Percentiles rank a stretch among this genome's conserved stretches.
Evolutionary conservation across 1,284 basidiomycete genomes (phyloP).

Genomic region (Ustilago curta): DNA sequence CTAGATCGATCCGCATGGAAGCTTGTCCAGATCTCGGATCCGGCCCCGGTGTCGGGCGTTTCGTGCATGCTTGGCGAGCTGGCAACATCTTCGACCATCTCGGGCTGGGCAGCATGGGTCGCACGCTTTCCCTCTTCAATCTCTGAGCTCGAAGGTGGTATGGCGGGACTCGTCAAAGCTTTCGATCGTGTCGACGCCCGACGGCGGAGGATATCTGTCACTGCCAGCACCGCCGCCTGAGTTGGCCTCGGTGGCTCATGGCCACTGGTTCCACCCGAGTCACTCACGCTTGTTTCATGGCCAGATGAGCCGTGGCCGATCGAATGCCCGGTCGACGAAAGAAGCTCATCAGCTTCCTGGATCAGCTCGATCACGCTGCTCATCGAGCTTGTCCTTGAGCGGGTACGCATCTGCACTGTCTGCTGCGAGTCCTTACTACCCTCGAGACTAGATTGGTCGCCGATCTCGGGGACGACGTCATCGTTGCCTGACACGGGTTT

Average conservation of each 20-base stretch:
- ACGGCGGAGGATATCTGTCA: slow-evolving; percentile 20
- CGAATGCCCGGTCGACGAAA: slow-evolving; percentile 40
- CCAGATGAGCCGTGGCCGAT: slow-evolving; percentile 30
- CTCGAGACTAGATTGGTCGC: not conserved
- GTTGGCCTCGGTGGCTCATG: slow-evolving; percentile 37
- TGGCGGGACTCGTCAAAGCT: slow-evolving; percentile 10
- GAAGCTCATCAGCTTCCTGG: slow-evolving; percentile 36
- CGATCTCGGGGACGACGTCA: not conserved
- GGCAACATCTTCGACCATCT: not conserved
- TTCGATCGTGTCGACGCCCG: slow-evolving; percentile 15
- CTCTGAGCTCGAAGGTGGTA: not conserved
- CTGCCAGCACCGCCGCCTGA: slow-evolving; percentile 5
- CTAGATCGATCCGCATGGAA: slow-evolving; percentile 42
- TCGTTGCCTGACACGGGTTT: not conserved
- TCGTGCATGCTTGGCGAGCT: slow-evolving; percentile 29
- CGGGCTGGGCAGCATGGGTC: not conserved
- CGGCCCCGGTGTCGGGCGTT: slow-evolving; percentile 40
- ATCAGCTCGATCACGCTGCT: slow-evolving; percentile 36
- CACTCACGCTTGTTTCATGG: slow-evolving; percentile 32
- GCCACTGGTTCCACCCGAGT: slow-evolving; percentile 33
- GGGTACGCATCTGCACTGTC: slow-evolving; percentile 6
- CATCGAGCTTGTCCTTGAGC: slow-evolving; percentile 29
- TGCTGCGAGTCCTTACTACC: slow-evolving; percentile 23
- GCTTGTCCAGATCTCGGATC: slow-evolving; percentile 49
- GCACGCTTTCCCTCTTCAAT: not conserved